Conservation (phyloP, 2,329 filamentous ascomycete species). For the Claviceps fusiformis region DNA sequence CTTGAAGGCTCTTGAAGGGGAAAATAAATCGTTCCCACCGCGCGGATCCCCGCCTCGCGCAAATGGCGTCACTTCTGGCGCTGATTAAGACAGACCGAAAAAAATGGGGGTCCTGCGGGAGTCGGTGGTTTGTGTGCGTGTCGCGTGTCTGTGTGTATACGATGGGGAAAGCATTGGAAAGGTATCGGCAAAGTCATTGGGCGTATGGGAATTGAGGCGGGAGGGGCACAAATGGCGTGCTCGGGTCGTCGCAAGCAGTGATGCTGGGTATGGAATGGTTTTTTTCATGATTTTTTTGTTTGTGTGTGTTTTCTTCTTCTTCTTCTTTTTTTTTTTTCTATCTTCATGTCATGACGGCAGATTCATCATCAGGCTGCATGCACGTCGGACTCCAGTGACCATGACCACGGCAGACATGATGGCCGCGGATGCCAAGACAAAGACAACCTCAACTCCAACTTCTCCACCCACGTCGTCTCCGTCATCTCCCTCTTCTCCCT, state of each 20-base stretch:
- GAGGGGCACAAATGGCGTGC: background rate
- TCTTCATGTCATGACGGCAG: too few relatives aligned
- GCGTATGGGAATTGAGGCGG: background rate
- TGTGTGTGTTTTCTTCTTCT: background rate
- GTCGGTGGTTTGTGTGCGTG: background rate
- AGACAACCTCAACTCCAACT: slow-evolving; percentile 21
- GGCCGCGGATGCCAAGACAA: background rate
- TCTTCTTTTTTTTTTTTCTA: background rate
- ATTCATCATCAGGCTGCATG: too few relatives aligned
- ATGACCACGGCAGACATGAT: background rate
- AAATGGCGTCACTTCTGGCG: slow-evolving; percentile 21
- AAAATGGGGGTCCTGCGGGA: background rate
- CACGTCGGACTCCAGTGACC: too few relatives aligned
- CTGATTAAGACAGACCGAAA: background rate
- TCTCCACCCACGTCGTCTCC: too few relatives aligned
- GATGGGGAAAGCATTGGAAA: background rate
- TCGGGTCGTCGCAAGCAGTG: background rate
- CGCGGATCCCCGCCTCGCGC: background rate
- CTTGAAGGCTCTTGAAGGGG: too few relatives aligned
- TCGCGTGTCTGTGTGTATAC: background rate
- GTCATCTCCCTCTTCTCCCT: too few relatives aligned
- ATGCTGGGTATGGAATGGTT: background rate
- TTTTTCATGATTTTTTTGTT: background rate
- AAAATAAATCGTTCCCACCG: too few relatives aligned
- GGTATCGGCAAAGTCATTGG: too few relatives aligned